Evolutionary conservation across 2,329 filamentous ascomycete genomes (phyloP), one percentile per base, ranked within the genome.

Genomic region (Furcasterigmium furcatum): DNA sequence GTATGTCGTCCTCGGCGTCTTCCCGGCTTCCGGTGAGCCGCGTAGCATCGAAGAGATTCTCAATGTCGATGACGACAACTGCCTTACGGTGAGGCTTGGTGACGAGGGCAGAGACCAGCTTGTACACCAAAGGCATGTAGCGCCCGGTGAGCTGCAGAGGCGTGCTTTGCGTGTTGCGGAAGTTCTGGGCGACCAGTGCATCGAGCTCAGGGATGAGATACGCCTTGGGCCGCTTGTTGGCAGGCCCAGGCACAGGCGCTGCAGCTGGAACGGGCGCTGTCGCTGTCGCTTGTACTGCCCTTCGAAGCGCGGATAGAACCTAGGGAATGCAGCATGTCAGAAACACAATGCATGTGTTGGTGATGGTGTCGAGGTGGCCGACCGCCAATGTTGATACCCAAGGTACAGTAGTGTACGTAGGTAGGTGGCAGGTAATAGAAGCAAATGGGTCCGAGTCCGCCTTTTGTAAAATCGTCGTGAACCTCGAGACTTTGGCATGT

Each of bases 41-140:
- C 7, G 71, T 72, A 3, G 72, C 62, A 47, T 83, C 78, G 50
- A 85, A 85, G 9, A 71, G 69, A 9, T 66, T 65, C 38, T 80
- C 77, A 2, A 74, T 58, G 53, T 85, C 82, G 40, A 85, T 55
- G 7, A 85, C 53, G 1, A 77, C 64, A 8, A 85, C 57, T 7
- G 76, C 64, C 55, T 77, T 74, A 25, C 55, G 52, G 42, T 73
- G 62, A 9, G 77, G 75, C 5, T 68, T 51, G 0, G 69, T 61
- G n/a, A 82, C 62, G 30, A 83, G 66, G 2, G 66, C 67, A 4
- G 75, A 74, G 20, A 80, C 59, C 4, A 85, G 61, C 44, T 72
- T 66, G 64, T 84, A 82, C 29, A 84, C 55, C 9, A 85, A 65
- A 1, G 78, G 73, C 12, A 80, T 64, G 47, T 73, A 64, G 10